phyloP scores from a whole-genome alignment of 257 asterid species.

The Solanum clarkiae region DNA sequence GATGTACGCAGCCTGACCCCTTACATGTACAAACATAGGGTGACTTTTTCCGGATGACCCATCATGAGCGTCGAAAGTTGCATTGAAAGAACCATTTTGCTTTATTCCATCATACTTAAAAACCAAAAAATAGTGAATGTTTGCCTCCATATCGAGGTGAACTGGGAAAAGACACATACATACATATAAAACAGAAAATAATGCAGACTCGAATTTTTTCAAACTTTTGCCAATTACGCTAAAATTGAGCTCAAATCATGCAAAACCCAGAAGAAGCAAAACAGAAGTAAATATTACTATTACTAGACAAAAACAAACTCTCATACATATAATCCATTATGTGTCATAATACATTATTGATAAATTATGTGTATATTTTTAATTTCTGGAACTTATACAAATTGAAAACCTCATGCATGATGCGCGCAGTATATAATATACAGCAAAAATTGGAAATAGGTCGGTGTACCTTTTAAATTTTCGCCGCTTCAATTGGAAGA shows the following conservation, averaged over 20 bases:
- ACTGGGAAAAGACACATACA: neutral
- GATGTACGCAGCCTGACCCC: no score
- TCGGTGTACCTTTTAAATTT: neutral
- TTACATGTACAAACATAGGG: no score
- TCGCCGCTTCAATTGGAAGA: neutral
- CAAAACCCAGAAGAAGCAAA: neutral
- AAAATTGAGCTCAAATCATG: neutral
- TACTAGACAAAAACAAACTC: neutral
- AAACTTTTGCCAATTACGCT: neutral
- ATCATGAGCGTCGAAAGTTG: no score
- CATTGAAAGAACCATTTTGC: no score
- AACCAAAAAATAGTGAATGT: no score
- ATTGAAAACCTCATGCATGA: neutral
- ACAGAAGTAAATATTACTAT: neutral
- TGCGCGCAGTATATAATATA: neutral
- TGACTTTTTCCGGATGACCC: no score
- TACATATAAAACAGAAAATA: neutral
- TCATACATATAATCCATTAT: neutral
- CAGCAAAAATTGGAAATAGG: neutral
- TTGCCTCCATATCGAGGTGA: no score
- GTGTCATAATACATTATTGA: neutral
- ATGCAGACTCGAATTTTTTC: no score
- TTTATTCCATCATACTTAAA: no score
- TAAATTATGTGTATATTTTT: neutral
- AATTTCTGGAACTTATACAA: neutral